These are phyloP conservation scores for Saccharomycodes ludwigii DNA, from an alignment of 805 yeast genomes.

Conservation along the genomic window DNA sequence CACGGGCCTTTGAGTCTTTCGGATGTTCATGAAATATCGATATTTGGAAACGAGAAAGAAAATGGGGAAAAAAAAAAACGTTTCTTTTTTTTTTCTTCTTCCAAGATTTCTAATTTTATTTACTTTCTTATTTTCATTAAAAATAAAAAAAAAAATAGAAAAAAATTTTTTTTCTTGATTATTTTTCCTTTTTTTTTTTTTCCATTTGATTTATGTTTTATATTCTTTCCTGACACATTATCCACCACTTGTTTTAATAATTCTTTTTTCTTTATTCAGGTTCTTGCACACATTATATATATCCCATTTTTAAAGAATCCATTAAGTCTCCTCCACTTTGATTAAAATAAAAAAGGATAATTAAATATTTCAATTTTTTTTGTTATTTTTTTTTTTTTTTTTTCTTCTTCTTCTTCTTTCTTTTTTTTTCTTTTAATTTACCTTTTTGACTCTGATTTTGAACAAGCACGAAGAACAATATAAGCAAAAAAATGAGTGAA, in stretches of 20 bases:
- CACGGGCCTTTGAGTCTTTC: too few relatives aligned
- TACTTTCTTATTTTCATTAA: neutral
- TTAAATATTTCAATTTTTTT: too few relatives aligned
- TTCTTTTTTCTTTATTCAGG: too few relatives aligned
- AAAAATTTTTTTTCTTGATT: neutral
- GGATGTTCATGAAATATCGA: too few relatives aligned
- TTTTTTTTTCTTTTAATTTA: neutral
- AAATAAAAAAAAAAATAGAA: neutral
- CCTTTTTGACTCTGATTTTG: neutral
- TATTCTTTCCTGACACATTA: too few relatives aligned
- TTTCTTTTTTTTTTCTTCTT: neutral
- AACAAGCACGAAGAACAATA: neutral
- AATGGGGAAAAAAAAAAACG: neutral
- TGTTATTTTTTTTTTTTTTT: conserved; percentile 1
- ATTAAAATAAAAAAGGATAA: too few relatives aligned
- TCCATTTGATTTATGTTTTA: neutral
- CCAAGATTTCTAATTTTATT: neutral
- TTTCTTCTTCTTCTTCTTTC: conserved; percentile 1
- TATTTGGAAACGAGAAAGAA: neutral
- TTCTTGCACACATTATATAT: too few relatives aligned
- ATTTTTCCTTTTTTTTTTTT: neutral
- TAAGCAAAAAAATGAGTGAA: conserved; percentile 15
- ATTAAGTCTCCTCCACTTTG: too few relatives aligned
- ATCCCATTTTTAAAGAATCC: too few relatives aligned
- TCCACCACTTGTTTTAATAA: too few relatives aligned